Evolutionary conservation across 441 rosid genomes (phyloP).

Genomic region (Eugenia klotzschiana): DNA sequence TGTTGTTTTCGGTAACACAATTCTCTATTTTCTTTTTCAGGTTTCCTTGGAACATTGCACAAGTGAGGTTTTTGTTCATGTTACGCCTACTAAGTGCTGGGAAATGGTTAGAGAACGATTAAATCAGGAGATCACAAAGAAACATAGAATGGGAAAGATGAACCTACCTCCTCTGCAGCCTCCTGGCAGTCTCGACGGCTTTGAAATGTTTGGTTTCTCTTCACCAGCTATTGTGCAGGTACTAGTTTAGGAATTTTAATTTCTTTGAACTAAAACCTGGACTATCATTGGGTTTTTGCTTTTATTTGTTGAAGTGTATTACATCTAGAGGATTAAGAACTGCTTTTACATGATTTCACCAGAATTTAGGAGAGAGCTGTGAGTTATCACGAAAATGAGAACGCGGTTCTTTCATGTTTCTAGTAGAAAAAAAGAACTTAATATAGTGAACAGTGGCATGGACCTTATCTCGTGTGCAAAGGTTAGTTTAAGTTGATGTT

Average conservation of each 20-base stretch:
- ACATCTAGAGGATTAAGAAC: background rate
- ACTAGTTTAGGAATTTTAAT: background rate
- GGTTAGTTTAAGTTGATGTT: background rate
- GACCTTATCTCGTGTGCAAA: background rate
- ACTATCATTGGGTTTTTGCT: background rate
- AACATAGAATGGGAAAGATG: constrained; percentile 59
- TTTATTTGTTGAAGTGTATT: background rate
- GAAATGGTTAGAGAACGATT: constrained; percentile 95
- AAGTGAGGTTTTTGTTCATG: constrained; percentile 72
- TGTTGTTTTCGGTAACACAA: background rate
- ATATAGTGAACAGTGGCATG: background rate
- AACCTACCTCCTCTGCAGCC: constrained; percentile 93
- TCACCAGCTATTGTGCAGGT: constrained; percentile 96
- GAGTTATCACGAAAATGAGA: background rate
- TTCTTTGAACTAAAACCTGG: background rate
- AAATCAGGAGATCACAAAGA: constrained; percentile 81
- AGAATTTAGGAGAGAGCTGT: background rate
- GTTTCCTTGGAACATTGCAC: constrained; percentile 69
- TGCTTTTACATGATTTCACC: background rate
- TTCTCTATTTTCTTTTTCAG: constrained; percentile 19
- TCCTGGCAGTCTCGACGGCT: constrained; percentile 93
- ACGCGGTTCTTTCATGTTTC: background rate
- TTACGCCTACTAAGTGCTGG: constrained; percentile 89
- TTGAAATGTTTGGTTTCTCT: constrained; percentile 91
- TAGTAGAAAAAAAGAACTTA: background rate